Base-by-base conservation (phyloP, 2,329 filamentous ascomycete genomes). In the Calonectria henricotiae region DNA sequence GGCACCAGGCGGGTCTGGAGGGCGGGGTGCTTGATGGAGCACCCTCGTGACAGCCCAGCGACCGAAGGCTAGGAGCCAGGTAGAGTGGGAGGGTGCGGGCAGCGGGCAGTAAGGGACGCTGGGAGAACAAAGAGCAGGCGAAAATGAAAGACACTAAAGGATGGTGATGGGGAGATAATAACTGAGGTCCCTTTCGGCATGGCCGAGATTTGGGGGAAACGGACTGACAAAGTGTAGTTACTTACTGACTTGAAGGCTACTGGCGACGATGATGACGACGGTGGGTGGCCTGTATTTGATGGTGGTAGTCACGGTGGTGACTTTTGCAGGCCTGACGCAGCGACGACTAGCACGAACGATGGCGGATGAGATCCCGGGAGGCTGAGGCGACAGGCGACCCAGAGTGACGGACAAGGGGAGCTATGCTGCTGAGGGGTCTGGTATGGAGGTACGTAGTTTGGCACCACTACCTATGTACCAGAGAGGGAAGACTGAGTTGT, bases 1-100 rank as follows among this genome's bases (percentile, higher is more conserved):
- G 75, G 76, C 71, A 74, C 71, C 69, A 70, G 76, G 78, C 77
- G 77, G 77, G 77, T 79, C 77, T 76, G 54, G 69, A 75, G 74
- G 76, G 77, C 78, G 78, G 78, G 78, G 78, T 79, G 75, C 68
- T 78, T 74, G 66, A 78, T 77, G 77, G 77, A 78, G 77, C 74
- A 79, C 73, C 70, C 78, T 79, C 78, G 77, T 79, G 78, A 79
- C 78, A 77, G 74, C 75, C 75, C 72, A 74, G 73, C 67, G 66
- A 77, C 69, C 72, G 71, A 74, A 76, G 70, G 70, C 71, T 71
- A 61, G 54, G 27, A 61, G 68, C 68, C 58, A 60, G 46, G 15
- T 69, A 62, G 58, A 62, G 39, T 71, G 65, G 62, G 55, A 69
- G 61, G 44, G 25, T 62, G 60, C 41, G 25, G 47, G 66, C 39